Evolutionary conservation across 1,284 basidiomycete genomes (phyloP).

Genomic region (Rhodofomes roseus): DNA sequence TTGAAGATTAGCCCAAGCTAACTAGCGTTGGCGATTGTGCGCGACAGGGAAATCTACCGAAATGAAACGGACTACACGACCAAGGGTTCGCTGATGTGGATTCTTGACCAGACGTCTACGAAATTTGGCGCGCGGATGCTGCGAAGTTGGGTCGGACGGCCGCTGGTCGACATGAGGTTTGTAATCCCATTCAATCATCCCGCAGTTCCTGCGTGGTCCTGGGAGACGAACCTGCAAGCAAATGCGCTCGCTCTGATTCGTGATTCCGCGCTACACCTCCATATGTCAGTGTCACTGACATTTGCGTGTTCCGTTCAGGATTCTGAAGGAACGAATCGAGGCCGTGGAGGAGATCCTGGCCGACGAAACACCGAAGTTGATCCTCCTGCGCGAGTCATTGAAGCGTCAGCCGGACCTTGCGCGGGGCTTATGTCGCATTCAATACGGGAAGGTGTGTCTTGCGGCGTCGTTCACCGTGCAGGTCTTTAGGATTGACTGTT

Average conservation of each 20-base stretch:
- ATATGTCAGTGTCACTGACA: neutral
- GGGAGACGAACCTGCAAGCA: neutral
- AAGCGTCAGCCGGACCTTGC: constrained; percentile 85
- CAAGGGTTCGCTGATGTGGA: constrained; percentile 80
- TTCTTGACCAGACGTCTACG: constrained; percentile 85
- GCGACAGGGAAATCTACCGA: constrained; percentile 74
- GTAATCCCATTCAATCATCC: neutral
- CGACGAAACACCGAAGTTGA: constrained; percentile 53
- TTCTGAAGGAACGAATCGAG: constrained; percentile 73
- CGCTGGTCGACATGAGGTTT: constrained; percentile 76
- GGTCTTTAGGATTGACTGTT: neutral
- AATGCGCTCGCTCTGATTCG: neutral
- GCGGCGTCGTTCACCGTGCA: neutral
- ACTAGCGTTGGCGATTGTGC: constrained; percentile 6
- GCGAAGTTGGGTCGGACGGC: constrained; percentile 84
- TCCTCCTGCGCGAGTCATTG: constrained; percentile 67
- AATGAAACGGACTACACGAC: constrained; percentile 81
- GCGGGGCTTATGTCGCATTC: constrained; percentile 84
- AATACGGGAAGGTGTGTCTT: constrained; percentile 76
- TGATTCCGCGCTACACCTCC: neutral
- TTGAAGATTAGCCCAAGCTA: neutral
- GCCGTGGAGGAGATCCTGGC: constrained; percentile 81
- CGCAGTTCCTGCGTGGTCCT: neutral
- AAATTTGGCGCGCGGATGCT: constrained; percentile 86
- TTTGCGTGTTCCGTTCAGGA: constrained; percentile 35